Percentiles rank a stretch among this genome's conserved stretches.
Conservation (phyloP, 352 stramenopile species). For the Pilasporangium apinafurcum region DNA sequence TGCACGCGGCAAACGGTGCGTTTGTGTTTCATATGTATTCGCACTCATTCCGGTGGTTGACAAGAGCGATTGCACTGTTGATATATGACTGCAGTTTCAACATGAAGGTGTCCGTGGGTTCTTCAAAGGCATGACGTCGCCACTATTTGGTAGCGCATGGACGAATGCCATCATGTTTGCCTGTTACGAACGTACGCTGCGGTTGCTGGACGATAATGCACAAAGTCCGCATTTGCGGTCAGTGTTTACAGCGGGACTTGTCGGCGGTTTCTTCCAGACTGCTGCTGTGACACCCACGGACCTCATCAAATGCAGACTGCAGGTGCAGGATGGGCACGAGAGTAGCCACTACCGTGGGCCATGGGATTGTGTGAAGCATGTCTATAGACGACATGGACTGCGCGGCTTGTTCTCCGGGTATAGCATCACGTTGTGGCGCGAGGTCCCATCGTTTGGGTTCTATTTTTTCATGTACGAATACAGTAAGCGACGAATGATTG, state of each 20-base stretch:
- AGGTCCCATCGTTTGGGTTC: conserved; percentile 77
- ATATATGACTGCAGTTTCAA: conserved; percentile 18
- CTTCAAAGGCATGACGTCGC: conserved; percentile 83
- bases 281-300: conserved; percentile 69
- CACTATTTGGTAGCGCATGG: conserved; percentile 72
- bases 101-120: conserved; percentile 75
- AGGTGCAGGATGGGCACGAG: conserved; percentile 68
- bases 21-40: background rate
- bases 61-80: background rate
- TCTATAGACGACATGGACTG: conserved; percentile 51
- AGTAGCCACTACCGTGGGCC: conserved; percentile 56
- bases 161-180: conserved; percentile 88
- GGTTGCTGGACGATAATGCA: conserved; percentile 46
- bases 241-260: conserved; percentile 57
- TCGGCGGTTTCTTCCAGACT: conserved; percentile 77
- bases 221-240: conserved; percentile 50
- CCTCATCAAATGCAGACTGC: conserved; percentile 79
- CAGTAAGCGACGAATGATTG: conserved; percentile 66
- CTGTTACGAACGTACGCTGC: conserved; percentile 67
- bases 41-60: background rate
- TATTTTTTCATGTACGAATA: conserved; percentile 85
- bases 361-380: conserved; percentile 70
- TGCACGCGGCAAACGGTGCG: conserved; percentile 35
- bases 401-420: conserved; percentile 71
- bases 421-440: conserved; percentile 62